phyloP scores from a whole-genome alignment of 768 basidiomycete species.

The Gloeophyllum trabeum region DNA sequence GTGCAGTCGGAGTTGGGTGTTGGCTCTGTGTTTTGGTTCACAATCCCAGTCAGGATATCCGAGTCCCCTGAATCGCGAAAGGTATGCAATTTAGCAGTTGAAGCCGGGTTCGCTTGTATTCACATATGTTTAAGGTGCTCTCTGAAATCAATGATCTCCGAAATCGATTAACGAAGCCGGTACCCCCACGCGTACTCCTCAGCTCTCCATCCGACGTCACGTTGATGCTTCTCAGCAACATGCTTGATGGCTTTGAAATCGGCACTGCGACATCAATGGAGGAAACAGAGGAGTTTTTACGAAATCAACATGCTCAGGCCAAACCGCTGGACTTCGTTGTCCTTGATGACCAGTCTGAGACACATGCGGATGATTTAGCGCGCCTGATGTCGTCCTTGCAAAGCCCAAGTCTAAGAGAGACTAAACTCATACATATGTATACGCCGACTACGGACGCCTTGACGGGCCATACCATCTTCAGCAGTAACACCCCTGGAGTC shows the following conservation, averaged over 20 bases:
- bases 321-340: slow-evolving; percentile 50
- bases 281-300: slow-evolving; percentile 33
- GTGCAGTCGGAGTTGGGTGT: slow-evolving; percentile 52
- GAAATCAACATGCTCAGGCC: slow-evolving; percentile 17
- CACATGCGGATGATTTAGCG: slow-evolving; percentile 43
- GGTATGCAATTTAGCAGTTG: slow-evolving; percentile 19
- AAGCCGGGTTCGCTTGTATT: slow-evolving; percentile 1
- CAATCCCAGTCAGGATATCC: slow-evolving; percentile 52
- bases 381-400: slow-evolving; percentile 31
- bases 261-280: slow-evolving; percentile 29
- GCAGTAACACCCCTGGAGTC: slow-evolving; percentile 39
- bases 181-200: slow-evolving; percentile 37
- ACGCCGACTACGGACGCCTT: slow-evolving; percentile 52
- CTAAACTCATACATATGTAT: slow-evolving; percentile 61
- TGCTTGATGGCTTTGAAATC: slow-evolving; percentile 45
- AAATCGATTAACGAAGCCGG: slow-evolving; percentile 33
- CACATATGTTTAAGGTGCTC: slow-evolving; percentile 23
- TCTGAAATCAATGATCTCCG: slow-evolving; percentile 36
- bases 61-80: slow-evolving; percentile 44
- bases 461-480: slow-evolving; percentile 39
- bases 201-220: slow-evolving; percentile 53
- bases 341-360: slow-evolving; percentile 56
- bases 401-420: slow-evolving; percentile 29
- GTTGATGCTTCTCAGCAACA: slow-evolving; percentile 38
- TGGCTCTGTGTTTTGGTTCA: slow-evolving; percentile 68